Conservation (phyloP, 805 yeast genomes). For the Torulaspora indica region DNA sequence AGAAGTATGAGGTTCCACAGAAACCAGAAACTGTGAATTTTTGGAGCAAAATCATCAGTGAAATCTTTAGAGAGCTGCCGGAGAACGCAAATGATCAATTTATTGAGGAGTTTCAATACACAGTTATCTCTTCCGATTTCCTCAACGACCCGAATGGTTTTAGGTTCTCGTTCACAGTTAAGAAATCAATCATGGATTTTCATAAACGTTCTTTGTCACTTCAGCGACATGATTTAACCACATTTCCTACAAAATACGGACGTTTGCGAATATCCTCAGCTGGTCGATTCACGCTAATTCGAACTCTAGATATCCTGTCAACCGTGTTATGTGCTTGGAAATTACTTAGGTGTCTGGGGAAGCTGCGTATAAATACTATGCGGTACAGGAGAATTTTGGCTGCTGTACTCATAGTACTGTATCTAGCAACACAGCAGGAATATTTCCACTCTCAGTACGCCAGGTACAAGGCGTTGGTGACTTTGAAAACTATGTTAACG, state of each 20-base stretch:
- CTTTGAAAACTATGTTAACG: conserved; percentile 14
- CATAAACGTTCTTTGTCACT: conserved; percentile 15
- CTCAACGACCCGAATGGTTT: conserved; percentile 39
- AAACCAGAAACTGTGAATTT: background rate
- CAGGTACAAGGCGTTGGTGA: conserved; percentile 18
- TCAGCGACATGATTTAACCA: conserved; percentile 11
- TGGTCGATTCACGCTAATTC: conserved; percentile 5
- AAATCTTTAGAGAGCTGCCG: conserved; percentile 15
- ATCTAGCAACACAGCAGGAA: conserved; percentile 27
- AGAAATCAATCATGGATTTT: conserved; percentile 21
- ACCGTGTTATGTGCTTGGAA: conserved; percentile 6
- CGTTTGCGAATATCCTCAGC: conserved; percentile 7
- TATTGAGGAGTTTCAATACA: conserved; percentile 49
- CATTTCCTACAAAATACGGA: conserved; percentile 25
- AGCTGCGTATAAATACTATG: background rate
- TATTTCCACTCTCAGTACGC: conserved; percentile 19
- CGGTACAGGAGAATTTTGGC: conserved; percentile 8
- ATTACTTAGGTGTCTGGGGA: conserved; percentile 6
- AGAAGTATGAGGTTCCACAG: background rate
- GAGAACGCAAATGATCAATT: conserved; percentile 29
- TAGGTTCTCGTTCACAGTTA: conserved; percentile 23
- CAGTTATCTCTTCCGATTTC: conserved; percentile 46
- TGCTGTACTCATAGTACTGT: conserved; percentile 15
- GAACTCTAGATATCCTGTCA: conserved; percentile 10
- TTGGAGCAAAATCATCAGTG: conserved; percentile 8